Evolutionary conservation across 164 flowering plant genomes (phyloP).

Genomic region (Macadamia tetraphylla): DNA sequence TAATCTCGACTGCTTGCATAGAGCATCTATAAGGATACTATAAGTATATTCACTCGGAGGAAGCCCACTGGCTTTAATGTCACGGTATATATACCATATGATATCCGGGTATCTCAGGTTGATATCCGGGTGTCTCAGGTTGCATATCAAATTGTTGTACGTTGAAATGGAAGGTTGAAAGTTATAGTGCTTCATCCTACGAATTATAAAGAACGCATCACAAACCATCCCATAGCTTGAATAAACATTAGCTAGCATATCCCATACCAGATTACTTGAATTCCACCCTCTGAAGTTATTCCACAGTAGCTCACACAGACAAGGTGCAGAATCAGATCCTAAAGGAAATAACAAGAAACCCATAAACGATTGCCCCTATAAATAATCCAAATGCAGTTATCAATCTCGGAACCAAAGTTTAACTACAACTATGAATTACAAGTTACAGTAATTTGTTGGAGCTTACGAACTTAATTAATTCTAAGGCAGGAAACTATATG

Average conservation of each 20-base stretch:
- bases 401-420: not conserved
- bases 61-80: constrained; percentile 30
- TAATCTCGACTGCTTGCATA: constrained; percentile 52
- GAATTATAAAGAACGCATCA: constrained; percentile 58
- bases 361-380: not conserved
- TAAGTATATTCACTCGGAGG: constrained; percentile 35
- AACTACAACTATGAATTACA: not conserved
- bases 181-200: constrained; percentile 51
- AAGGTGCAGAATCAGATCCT: constrained; percentile 65
- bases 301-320: constrained; percentile 45
- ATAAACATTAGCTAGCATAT: constrained; percentile 54
- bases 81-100: constrained; percentile 28
- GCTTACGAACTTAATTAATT: not conserved
- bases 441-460: not conserved
- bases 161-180: constrained; percentile 45
- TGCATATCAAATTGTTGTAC: constrained; percentile 53
- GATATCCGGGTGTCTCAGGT: constrained; percentile 44
- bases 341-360: constrained; percentile 17
- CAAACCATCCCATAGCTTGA: constrained; percentile 48
- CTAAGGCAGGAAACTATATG: not conserved
- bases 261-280: constrained; percentile 49
- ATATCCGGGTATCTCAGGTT: constrained; percentile 46
- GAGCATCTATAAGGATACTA: constrained; percentile 52
- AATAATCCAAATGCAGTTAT: not conserved
- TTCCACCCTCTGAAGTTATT: constrained; percentile 45